Percentiles rank a stretch among this genome's conserved stretches.
Conservation (phyloP, 352 stramenopile genomes). For the Pythium aristosporum region DNA sequence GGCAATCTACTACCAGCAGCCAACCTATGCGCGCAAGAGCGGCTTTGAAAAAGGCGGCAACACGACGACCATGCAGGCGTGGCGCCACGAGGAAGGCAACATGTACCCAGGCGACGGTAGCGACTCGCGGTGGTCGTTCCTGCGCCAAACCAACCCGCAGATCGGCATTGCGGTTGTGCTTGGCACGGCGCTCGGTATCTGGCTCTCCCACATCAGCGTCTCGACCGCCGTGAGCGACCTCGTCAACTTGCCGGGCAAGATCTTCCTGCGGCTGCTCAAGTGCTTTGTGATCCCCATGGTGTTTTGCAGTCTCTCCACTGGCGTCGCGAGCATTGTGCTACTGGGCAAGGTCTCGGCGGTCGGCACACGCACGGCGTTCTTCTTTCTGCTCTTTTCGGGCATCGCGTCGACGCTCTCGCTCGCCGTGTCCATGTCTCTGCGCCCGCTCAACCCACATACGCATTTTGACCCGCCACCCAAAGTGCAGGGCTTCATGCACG, state of each 20-base stretch:
- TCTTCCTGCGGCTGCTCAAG: constrained; percentile 38
- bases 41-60: background rate
- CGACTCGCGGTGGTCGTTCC: constrained; percentile 19
- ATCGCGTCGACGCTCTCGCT: constrained; percentile 40
- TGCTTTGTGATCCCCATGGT: constrained; percentile 59
- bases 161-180: constrained; percentile 34
- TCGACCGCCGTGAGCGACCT: constrained; percentile 25
- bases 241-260: constrained; percentile 30
- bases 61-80: constrained; percentile 11
- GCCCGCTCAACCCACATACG: constrained; percentile 29
- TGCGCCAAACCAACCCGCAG: constrained; percentile 28
- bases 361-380: constrained; percentile 48
- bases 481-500: constrained; percentile 31
- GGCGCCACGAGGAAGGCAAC: constrained; percentile 6
- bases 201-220: constrained; percentile 25
- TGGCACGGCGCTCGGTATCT: constrained; percentile 26
- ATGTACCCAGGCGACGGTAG: constrained; percentile 26
- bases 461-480: constrained; percentile 9
- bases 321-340: constrained; percentile 62
- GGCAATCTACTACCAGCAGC: constrained; percentile 39
- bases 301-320: constrained; percentile 60
- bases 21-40: constrained; percentile 22
- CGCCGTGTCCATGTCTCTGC: constrained; percentile 41
- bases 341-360: constrained; percentile 63
- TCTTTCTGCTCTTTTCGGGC: constrained; percentile 46